Evolutionary conservation across 176 grass and related monocot species (phyloP).

Genomic region (Neostapfia colusana): DNA sequence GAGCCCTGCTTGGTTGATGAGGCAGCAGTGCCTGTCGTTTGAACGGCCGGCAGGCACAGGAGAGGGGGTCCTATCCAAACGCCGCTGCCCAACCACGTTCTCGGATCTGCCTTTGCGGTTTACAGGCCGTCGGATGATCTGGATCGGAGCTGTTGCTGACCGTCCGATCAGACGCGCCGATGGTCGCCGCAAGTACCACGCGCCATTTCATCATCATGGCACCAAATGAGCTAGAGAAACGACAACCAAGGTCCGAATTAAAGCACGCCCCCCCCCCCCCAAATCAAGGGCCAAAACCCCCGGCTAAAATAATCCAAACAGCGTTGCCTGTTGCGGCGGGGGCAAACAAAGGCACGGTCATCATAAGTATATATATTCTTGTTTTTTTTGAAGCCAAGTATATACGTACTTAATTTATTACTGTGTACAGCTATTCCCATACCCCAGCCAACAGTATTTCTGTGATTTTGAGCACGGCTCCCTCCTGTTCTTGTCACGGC

Average conservation of each 20-base stretch:
- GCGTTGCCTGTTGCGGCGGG: neutral
- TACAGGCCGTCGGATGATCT: neutral
- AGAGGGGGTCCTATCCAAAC: neutral
- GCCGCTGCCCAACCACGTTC: neutral
- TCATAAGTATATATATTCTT: too few species aligned
- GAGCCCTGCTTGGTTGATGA: slow-evolving; percentile 9
- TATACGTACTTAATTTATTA: too few species aligned
- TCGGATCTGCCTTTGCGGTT: neutral
- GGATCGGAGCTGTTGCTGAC: neutral
- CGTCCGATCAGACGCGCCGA: too few species aligned
- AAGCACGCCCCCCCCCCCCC: too few species aligned
- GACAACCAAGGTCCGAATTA: neutral
- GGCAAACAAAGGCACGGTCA: neutral
- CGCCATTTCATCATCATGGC: neutral
- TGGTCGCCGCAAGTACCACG: too few species aligned
- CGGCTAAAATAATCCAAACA: neutral
- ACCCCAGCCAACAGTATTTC: too few species aligned
- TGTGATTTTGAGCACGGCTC: neutral
- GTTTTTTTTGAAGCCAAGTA: too few species aligned
- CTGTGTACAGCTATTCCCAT: too few species aligned
- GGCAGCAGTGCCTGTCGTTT: slow-evolving; percentile 12
- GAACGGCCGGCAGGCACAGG: neutral
- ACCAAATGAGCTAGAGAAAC: neutral
- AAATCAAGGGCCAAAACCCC: neutral
- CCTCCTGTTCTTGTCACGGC: neutral